Evolutionary conservation across 23 red algal species (phyloP).

Genomic region (Pyropia yezoensis): DNA sequence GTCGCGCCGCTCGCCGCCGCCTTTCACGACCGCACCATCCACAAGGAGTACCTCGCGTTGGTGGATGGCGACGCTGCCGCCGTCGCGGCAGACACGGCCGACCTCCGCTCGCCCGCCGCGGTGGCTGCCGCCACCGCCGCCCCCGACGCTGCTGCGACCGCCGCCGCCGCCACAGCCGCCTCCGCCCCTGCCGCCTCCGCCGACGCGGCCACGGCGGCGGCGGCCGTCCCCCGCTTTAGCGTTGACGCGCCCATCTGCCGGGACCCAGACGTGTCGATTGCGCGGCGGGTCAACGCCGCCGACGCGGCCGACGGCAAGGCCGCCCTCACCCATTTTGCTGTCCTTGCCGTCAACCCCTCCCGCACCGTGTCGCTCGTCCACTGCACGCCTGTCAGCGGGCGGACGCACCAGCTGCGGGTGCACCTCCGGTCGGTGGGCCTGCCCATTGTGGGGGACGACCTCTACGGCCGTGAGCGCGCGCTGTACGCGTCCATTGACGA

Average conservation of each 20-base stretch:
- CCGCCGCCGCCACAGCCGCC: too few species aligned
- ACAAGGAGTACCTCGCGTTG: conserved; percentile 47
- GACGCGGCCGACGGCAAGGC: conserved; percentile 27
- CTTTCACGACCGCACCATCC: conserved; percentile 18
- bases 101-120: too few species aligned
- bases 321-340: conserved; percentile 17
- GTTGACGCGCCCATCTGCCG: conserved; percentile 54
- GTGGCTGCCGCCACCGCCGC: too few species aligned
- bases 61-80: conserved; percentile 22
- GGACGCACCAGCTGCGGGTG: conserved; percentile 72
- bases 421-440: conserved; percentile 22
- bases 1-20: conserved; percentile 38
- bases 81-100: too few species aligned
- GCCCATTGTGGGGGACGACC: conserved; percentile 55
- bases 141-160: too few species aligned
- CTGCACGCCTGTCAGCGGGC: conserved; percentile 34
- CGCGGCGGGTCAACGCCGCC: conserved; percentile 27
- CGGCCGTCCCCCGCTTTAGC: conserved; percentile 1
- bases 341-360: conserved; percentile 17
- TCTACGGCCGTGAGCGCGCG: conserved; percentile 41
- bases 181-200: background rate
- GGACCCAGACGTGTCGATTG: conserved; percentile 3
- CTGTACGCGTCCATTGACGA: conserved; percentile 2
- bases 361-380: conserved; percentile 31
- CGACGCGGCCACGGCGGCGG: background rate